Evolutionary conservation across 2,329 filamentous ascomycete genomes (phyloP).

Genomic region (Fusarium temperatum): DNA sequence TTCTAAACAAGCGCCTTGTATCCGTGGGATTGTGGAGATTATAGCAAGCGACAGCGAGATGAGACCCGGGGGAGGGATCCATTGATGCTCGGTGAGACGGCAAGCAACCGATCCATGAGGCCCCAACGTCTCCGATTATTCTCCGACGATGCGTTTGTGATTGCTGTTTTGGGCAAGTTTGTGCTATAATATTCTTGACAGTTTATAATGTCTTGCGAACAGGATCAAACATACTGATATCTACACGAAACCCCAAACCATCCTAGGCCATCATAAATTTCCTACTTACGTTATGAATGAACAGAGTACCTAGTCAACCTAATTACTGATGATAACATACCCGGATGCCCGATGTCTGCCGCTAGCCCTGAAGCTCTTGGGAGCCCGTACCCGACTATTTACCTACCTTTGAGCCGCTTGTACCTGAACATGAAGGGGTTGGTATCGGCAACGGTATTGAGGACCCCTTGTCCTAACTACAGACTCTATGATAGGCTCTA

Average conservation of each 20-base stretch:
- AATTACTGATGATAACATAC: background rate
- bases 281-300: background rate
- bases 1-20: constrained; percentile 1
- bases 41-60: background rate
- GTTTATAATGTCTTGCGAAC: background rate
- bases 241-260: background rate
- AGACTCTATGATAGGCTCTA: constrained; percentile 34
- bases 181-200: background rate
- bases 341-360: background rate
- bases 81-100: constrained; percentile 27
- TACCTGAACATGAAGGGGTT: constrained; percentile 27
- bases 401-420: constrained; percentile 8
- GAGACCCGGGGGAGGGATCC: constrained; percentile 30
- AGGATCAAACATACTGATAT: background rate
- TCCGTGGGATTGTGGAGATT: constrained; percentile 23
- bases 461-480: constrained; percentile 26
- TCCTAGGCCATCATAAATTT: background rate
- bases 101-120: constrained; percentile 6
- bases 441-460: constrained; percentile 17
- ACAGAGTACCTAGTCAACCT: background rate
- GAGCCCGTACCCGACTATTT: background rate
- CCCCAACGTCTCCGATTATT: constrained; percentile 25
- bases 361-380: background rate
- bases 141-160: constrained; percentile 10
- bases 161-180: constrained; percentile 26